Percentiles rank a stretch among this genome's conserved stretches.
phyloP scores from a whole-genome alignment of 495 filamentous ascomycete genomes.

The Cladorrhinum samala region DNA sequence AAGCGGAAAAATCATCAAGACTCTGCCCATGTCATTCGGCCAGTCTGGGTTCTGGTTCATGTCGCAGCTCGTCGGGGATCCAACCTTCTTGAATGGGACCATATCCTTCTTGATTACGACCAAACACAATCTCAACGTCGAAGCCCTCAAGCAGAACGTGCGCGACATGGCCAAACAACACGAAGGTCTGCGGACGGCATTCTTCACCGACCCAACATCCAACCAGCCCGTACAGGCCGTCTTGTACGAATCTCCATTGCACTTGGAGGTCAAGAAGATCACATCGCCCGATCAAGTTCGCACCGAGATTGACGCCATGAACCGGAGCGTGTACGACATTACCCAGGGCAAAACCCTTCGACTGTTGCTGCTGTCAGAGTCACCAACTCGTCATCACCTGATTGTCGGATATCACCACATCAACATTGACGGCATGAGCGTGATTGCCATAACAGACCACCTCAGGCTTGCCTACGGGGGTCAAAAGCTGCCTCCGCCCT shows the following conservation, averaged over 20 bases:
- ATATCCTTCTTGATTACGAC: conserved; percentile 12
- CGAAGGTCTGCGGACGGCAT: conserved; percentile 16
- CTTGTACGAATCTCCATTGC: conserved; percentile 7
- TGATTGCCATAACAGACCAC: conserved; percentile 32
- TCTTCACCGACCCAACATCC: conserved; percentile 13
- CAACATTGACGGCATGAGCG: conserved; percentile 42
- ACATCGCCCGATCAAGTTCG: conserved; percentile 6
- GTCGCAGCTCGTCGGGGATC: conserved; percentile 26
- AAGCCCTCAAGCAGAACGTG: conserved; percentile 1
- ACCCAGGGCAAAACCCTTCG: conserved; percentile 15
- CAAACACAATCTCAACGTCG: conserved; percentile 3
- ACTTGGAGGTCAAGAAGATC: conserved; percentile 11
- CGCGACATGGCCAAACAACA: conserved; percentile 10
- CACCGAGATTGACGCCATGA: conserved; percentile 12
- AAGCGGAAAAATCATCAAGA: conserved; percentile 6
- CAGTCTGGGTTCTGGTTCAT: conserved; percentile 43
- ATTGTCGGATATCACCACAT: conserved; percentile 38
- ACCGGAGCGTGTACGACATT: conserved; percentile 17
- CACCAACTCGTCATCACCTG: conserved; percentile 7
- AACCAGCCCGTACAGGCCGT: conserved; percentile 9
- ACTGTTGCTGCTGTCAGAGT: conserved; percentile 11
- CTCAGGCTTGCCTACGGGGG: conserved; percentile 35
- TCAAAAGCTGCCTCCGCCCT: conserved; percentile 1
- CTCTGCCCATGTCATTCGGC: conserved; percentile 27
- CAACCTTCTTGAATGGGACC: conserved; percentile 30